These are phyloP conservation scores for Yamadazyma epiphylla DNA, from an alignment of 1,139 yeast species.

Conservation along the genomic window DNA sequence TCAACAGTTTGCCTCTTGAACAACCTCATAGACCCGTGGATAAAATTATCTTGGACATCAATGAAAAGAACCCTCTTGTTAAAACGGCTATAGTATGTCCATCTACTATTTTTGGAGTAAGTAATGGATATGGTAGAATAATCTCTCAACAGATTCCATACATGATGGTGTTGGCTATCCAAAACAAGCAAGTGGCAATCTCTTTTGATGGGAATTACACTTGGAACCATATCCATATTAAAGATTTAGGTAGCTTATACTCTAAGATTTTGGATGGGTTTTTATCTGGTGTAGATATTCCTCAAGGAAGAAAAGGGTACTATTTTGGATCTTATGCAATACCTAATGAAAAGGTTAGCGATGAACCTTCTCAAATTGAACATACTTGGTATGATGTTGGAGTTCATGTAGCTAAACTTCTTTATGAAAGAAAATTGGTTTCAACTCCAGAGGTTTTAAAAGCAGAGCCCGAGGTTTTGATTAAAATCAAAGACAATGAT, in stretches of 20 bases:
- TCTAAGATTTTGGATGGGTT: constrained; percentile 19
- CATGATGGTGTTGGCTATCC: constrained; percentile 18
- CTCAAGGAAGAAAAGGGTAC: constrained; percentile 32
- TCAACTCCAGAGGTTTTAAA: constrained; percentile 15
- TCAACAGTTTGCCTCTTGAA: constrained; percentile 22
- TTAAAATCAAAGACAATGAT: constrained; percentile 10
- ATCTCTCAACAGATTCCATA: constrained; percentile 32
- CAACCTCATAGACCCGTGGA: constrained; percentile 40
- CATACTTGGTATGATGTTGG: constrained; percentile 33
- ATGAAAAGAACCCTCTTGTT: constrained; percentile 18
- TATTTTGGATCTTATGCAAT: constrained; percentile 27
- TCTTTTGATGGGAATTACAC: constrained; percentile 29
- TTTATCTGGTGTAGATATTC: constrained; percentile 16
- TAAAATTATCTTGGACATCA: constrained; percentile 24
- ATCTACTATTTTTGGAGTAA: constrained; percentile 21
- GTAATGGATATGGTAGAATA: constrained; percentile 29
- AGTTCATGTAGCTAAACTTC: constrained; percentile 16
- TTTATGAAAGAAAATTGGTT: constrained; percentile 14
- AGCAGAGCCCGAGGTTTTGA: constrained; percentile 15
- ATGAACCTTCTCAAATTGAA: constrained; percentile 17
- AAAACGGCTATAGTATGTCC: constrained; percentile 22
- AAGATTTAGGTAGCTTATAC: constrained; percentile 34
- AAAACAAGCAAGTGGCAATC: constrained; percentile 23
- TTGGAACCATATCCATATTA: constrained; percentile 37
- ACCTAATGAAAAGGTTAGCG: constrained; percentile 13